Evolutionary conservation across 2,329 filamentous ascomycete genomes (phyloP).

Genomic region (Epichloe bromicola): DNA sequence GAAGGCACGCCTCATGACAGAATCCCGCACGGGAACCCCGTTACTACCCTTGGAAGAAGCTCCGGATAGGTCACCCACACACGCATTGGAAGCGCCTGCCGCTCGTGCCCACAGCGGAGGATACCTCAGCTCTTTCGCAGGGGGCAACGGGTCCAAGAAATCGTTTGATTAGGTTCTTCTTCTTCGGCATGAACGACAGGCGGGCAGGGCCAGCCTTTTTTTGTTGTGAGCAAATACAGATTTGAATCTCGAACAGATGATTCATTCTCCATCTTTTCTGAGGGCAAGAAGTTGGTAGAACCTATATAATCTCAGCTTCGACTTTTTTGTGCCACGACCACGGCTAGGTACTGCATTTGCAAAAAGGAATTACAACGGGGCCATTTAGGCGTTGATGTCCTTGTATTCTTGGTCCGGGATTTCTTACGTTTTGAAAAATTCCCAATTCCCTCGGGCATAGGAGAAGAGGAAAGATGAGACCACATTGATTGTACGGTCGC

Average conservation of each 20-base stretch:
- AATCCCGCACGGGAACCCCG: slow-evolving; percentile 23
- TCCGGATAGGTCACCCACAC: slow-evolving; percentile 1
- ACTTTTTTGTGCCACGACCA: too few species aligned
- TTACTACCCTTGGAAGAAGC: slow-evolving; percentile 54
- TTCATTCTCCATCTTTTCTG: too few species aligned
- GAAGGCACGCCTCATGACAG: slow-evolving; percentile 54
- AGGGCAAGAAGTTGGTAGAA: too few species aligned
- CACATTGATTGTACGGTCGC: not conserved
- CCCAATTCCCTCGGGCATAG: too few species aligned
- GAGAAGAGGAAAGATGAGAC: not conserved
- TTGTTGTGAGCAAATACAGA: not conserved
- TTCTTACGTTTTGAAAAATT: too few species aligned
- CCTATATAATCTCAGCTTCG: too few species aligned
- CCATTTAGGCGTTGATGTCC: too few species aligned
- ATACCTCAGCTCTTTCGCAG: slow-evolving; percentile 24
- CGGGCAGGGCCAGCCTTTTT: not conserved
- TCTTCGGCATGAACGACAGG: not conserved
- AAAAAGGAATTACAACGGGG: too few species aligned
- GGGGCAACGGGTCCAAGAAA: slow-evolving; percentile 39
- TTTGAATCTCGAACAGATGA: too few species aligned
- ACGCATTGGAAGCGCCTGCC: slow-evolving; percentile 8
- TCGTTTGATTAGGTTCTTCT: slow-evolving; percentile 31
- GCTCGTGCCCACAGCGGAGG: slow-evolving; percentile 33
- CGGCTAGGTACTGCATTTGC: too few species aligned
- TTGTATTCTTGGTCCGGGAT: too few species aligned